A percentile compares a stretch with the other conserved stretches of the same genome.
phyloP scores from a whole-genome alignment of 768 basidiomycete species.

The Podaxis sp. region DNA sequence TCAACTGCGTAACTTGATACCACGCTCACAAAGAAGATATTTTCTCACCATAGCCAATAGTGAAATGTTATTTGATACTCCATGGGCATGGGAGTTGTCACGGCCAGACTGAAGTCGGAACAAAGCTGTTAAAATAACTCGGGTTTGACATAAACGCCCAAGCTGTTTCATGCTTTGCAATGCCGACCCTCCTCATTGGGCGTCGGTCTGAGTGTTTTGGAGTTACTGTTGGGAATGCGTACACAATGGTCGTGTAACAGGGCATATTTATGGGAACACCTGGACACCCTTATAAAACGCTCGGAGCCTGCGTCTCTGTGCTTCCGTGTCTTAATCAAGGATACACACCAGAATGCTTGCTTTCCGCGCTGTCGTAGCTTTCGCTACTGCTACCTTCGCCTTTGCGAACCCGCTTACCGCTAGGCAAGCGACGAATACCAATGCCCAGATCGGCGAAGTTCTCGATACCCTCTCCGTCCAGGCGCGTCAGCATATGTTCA shows the following conservation, averaged over 20 bases:
- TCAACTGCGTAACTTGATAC: not conserved
- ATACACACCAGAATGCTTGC: slow-evolving; percentile 25
- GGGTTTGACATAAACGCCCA: not conserved
- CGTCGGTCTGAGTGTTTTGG: not conserved
- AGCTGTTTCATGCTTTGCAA: slow-evolving; percentile 14
- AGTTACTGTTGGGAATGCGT: slow-evolving; percentile 11
- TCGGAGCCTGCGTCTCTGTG: not conserved
- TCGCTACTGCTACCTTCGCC: slow-evolving; percentile 27
- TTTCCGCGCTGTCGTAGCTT: slow-evolving; percentile 27
- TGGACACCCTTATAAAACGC: slow-evolving; percentile 8
- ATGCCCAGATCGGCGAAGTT: slow-evolving; percentile 26
- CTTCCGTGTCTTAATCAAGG: slow-evolving; percentile 11
- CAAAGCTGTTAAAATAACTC: slow-evolving; percentile 2
- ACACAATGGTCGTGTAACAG: not conserved
- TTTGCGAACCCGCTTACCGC: slow-evolving; percentile 28
- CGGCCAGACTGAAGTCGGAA: not conserved
- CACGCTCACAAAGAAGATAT: not conserved
- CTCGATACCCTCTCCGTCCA: slow-evolving; percentile 26
- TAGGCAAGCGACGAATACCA: slow-evolving; percentile 35
- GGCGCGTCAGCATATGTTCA: slow-evolving; percentile 24
- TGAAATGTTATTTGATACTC: slow-evolving; percentile 8
- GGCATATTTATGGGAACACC: slow-evolving; percentile 9
- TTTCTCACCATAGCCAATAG: slow-evolving; percentile 6
- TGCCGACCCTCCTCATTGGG: slow-evolving; percentile 12
- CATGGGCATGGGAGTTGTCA: slow-evolving; percentile 10